These are phyloP conservation scores for Helianthus tuberosus DNA, from an alignment of 129 eudicot species.

Conservation along the genomic window DNA sequence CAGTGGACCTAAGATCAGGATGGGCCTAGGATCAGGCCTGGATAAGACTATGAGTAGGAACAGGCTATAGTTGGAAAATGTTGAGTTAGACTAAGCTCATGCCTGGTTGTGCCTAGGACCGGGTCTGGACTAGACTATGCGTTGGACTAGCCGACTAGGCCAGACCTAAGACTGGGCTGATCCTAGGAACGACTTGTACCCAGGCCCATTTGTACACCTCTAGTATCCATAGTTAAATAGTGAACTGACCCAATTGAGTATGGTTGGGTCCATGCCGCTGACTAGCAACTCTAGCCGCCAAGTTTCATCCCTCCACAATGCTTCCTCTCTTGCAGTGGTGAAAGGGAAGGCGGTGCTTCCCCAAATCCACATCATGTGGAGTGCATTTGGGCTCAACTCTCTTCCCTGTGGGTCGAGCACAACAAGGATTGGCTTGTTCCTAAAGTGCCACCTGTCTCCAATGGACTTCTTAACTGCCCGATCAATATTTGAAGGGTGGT, in stretches of 20 bases:
- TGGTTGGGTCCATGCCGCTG: constrained; percentile 53
- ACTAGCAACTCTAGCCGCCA: constrained; percentile 66
- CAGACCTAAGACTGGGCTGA: no score
- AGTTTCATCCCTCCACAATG: constrained; percentile 58
- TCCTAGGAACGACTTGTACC: no score
- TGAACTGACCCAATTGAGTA: constrained; percentile 51
- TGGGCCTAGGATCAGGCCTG: not conserved
- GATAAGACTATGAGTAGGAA: no score
- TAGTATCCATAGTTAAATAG: constrained; percentile 12
- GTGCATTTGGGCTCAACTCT: constrained; percentile 58
- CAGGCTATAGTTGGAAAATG: no score
- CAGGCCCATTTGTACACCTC: no score
- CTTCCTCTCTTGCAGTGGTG: constrained; percentile 48
- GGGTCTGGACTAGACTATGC: no score
- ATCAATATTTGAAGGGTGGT: constrained; percentile 49
- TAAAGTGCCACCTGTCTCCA: constrained; percentile 60
- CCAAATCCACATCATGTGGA: constrained; percentile 81
- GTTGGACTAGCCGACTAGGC: no score
- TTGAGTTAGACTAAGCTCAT: no score
- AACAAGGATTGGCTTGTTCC: constrained; percentile 57
- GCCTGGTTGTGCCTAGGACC: no score
- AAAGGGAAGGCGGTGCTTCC: constrained; percentile 65
- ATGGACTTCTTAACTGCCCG: constrained; percentile 43
- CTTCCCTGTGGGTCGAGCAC: constrained; percentile 69
- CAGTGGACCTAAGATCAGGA: not conserved